These are phyloP conservation scores for Backusella luteola DNA, from an alignment of 192 early-diverging fungal genomes.

Conservation along the genomic window DNA sequence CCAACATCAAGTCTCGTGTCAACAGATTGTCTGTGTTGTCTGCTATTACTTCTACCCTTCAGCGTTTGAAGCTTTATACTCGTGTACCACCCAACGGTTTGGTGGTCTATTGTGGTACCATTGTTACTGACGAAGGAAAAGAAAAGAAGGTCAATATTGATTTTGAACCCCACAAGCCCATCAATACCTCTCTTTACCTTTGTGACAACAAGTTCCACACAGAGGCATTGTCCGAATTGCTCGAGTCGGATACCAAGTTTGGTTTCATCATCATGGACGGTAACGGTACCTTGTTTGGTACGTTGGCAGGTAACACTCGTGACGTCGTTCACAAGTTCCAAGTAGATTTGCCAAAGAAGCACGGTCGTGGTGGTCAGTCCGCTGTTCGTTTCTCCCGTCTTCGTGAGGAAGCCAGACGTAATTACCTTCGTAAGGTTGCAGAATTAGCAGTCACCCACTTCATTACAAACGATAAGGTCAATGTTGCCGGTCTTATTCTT, in stretches of 20 bases:
- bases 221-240: slow-evolving; percentile 85
- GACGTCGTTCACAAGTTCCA: slow-evolving; percentile 92
- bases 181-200: slow-evolving; percentile 97
- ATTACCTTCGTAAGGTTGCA: slow-evolving; percentile 98
- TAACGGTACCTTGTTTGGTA: slow-evolving; percentile 94
- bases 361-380: slow-evolving; percentile 99
- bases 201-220: slow-evolving; percentile 99
- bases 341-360: slow-evolving; percentile 99
- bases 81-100: slow-evolving; percentile 92
- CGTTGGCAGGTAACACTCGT: slow-evolving; percentile 91
- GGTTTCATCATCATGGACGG: slow-evolving; percentile 99
- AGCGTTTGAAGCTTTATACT: slow-evolving; percentile 92
- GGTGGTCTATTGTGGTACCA: slow-evolving; percentile 93
- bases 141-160: slow-evolving; percentile 99
- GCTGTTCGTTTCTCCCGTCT: slow-evolving; percentile 99
- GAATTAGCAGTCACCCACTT: slow-evolving; percentile 96
- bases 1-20: slow-evolving; percentile 99
- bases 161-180: slow-evolving; percentile 98
- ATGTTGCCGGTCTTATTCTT: slow-evolving; percentile 80
- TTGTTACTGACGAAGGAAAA: slow-evolving; percentile 98
- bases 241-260: slow-evolving; percentile 94
- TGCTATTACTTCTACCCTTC: slow-evolving; percentile 97
- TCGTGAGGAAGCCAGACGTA: slow-evolving; percentile 98
- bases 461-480: slow-evolving; percentile 84
- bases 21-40: slow-evolving; percentile 95